phyloP scores from a whole-genome alignment of 2,329 filamentous ascomycete species.

The Colletotrichum phormii region DNA sequence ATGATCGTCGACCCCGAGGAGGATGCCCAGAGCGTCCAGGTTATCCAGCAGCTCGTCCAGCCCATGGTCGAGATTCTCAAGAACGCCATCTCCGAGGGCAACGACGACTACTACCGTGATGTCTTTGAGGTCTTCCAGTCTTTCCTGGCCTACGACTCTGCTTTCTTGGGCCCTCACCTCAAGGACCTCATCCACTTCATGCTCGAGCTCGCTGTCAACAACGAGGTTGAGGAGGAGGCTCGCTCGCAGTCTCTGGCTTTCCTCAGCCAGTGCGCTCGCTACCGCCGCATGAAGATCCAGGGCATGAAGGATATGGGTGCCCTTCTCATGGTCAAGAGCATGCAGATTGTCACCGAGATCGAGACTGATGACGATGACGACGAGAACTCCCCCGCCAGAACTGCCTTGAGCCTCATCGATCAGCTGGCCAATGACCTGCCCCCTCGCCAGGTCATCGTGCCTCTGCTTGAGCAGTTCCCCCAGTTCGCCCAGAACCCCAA shows the following conservation, averaged over 20 bases:
- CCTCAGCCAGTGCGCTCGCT: conserved; percentile 91
- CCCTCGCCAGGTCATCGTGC: conserved; percentile 93
- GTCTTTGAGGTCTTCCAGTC: conserved; percentile 98
- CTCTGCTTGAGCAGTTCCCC: conserved; percentile 87
- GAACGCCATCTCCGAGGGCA: conserved; percentile 79
- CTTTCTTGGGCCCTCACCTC: conserved; percentile 86
- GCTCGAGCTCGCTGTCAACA: conserved; percentile 85
- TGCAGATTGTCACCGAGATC: conserved; percentile 91
- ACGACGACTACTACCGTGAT: conserved; percentile 90
- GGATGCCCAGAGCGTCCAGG: conserved; percentile 77
- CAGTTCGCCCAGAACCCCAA: conserved; percentile 81
- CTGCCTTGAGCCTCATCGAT: conserved; percentile 88
- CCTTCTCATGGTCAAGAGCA: conserved; percentile 85
- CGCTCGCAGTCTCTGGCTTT: conserved; percentile 92
- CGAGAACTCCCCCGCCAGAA: conserved; percentile 85
- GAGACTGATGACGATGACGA: conserved; percentile 79
- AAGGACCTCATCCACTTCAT: conserved; percentile 93
- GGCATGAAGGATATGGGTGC: conserved; percentile 85
- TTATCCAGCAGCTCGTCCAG: conserved; percentile 85
- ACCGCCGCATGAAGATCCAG: conserved; percentile 96
- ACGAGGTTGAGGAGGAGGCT: conserved; percentile 83
- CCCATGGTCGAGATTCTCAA: conserved; percentile 92
- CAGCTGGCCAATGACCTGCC: conserved; percentile 89
- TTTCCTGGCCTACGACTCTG: conserved; percentile 88
- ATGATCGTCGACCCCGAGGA: conserved; percentile 91